Percentiles rank a stretch among this genome's conserved stretches.
phyloP scores from a whole-genome alignment of 1,284 basidiomycete genomes.

The Peniophora sp. region DNA sequence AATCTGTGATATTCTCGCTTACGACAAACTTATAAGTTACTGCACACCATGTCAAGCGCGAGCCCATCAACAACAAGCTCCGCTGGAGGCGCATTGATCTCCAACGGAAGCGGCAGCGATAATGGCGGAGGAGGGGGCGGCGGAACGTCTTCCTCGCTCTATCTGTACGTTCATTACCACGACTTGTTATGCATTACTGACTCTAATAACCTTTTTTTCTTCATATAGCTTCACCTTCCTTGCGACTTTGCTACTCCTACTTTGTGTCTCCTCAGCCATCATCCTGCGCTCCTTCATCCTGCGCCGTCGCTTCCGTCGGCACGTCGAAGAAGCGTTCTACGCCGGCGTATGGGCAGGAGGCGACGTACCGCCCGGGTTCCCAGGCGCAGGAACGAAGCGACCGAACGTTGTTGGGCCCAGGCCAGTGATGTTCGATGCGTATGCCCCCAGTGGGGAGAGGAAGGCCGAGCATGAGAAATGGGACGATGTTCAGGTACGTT shows the following conservation, averaged over 20 bases:
- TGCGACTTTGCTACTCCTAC: conserved; percentile 57
- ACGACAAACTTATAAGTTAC: no score
- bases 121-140: background rate
- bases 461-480: no score
- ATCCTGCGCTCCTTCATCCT: conserved; percentile 54
- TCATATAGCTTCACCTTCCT: conserved; percentile 56
- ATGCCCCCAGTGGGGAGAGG: no score
- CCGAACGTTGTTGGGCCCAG: no score
- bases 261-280: conserved; percentile 56
- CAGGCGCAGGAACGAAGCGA: no score
- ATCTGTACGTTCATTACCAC: conserved; percentile 14
- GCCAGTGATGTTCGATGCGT: no score
- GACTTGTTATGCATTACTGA: background rate
- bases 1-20: no score
- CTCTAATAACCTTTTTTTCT: background rate
- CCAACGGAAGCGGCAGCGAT: background rate
- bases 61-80: background rate
- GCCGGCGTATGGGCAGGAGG: conserved; percentile 30
- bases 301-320: conserved; percentile 48
- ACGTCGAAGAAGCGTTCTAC: conserved; percentile 41
- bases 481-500: no score
- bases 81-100: background rate
- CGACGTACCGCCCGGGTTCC: conserved; percentile 18
- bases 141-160: conserved; percentile 14
- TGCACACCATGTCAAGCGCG: background rate